phyloP scores from a whole-genome alignment of 305 asterid species.

The Fraxinus baroniana region DNA sequence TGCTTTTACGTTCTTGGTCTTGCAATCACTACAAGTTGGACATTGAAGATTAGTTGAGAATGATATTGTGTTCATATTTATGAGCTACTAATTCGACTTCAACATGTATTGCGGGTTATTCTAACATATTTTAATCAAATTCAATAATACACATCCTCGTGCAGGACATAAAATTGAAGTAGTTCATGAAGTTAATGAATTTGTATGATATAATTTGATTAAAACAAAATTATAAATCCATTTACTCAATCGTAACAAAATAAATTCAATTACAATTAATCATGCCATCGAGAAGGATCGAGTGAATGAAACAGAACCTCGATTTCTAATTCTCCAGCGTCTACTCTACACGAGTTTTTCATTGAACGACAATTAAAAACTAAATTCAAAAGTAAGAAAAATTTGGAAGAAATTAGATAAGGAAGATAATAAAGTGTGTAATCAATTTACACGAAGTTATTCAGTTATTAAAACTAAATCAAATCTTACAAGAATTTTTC shows the following conservation, averaged over 20 bases:
- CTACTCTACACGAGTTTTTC: not conserved
- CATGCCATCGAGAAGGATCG: not conserved
- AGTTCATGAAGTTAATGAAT: not conserved
- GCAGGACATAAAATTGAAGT: not conserved
- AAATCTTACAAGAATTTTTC: slow-evolving; percentile 3
- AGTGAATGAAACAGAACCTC: not conserved
- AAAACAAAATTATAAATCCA: not conserved
- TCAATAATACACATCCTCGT: not conserved
- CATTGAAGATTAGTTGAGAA: not conserved
- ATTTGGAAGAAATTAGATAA: not conserved
- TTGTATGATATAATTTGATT: not conserved
- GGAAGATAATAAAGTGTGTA: not conserved
- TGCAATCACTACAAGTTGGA: not conserved
- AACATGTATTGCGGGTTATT: no score
- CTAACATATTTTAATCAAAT: no score
- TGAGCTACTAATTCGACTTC: no score
- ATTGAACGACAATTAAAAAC: not conserved
- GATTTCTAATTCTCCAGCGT: not conserved
- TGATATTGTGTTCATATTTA: no score
- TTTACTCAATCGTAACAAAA: not conserved
- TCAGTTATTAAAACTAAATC: not conserved
- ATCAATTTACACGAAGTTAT: not conserved
- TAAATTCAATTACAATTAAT: not conserved
- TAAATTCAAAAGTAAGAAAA: not conserved
- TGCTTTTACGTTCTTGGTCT: not conserved